Base-by-base conservation (phyloP, 2,329 filamentous ascomycete species). In the Magnaporthiopsis rhizophila region DNA sequence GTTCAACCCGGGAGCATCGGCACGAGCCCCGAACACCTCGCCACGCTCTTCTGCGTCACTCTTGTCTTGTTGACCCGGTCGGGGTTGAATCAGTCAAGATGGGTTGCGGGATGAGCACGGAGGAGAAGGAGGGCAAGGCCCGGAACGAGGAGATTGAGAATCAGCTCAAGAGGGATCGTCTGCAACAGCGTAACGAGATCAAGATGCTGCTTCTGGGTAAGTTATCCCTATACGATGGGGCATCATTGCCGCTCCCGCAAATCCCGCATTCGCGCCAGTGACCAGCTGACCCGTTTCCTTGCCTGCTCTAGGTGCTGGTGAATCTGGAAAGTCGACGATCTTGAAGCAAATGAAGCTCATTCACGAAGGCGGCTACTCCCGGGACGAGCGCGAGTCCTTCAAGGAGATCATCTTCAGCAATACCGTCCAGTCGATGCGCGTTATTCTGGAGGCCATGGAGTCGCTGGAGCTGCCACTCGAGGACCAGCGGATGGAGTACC, bases 101-200 rank as follows among this genome's bases (percentile, higher is more conserved):
- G 95, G 95, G 95, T 88, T 99, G 95, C 80, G 94, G 94, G 81
- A 96, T 97, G 92, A 98, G 94, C 79, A 97, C 95, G 76, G 95
- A 98, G 84, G 95, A 98, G 83, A 97, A 97, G 89, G 95, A 98
- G 92, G 94, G 95, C 82, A 98, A 97, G 91, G 91, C 92, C 84
- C 89, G 95, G 73, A 98, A 99, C 78, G 95, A 99, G 86, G 94
- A 98, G 87, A 99, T 99, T 75, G 95, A 99, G 82, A 98, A 97
- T 79, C 94, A 98, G 84, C 84, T 98, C 76, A 98, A 97, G 87
- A 87, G 92, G 78, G 95, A 99, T 77, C 96, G 96, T 81, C 91
- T 98, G 91, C 90, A 96, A 84, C 93, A 97, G 83, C 89, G 94
- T 74, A 99, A 99, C 73, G 95, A 99, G 81, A 99, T 99, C 83